Percentiles rank a stretch among this genome's conserved stretches.
Evolutionary conservation across 2,329 filamentous ascomycete species (phyloP).

Genomic region (Eutypella sp.): DNA sequence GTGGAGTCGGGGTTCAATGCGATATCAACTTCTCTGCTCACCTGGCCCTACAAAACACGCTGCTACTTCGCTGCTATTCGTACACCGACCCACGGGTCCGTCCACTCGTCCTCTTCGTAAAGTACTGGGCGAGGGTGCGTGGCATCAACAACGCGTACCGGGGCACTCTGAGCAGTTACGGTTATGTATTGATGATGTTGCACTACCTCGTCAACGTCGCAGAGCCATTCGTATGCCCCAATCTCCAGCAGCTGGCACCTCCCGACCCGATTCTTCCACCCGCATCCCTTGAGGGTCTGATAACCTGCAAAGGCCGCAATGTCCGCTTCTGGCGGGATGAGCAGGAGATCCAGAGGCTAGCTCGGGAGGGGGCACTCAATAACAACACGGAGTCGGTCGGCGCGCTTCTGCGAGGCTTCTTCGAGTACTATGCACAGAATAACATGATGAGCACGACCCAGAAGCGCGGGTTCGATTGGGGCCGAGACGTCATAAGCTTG

Average conservation of each 20-base stretch:
- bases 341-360: constrained; percentile 58
- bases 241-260: constrained; percentile 60
- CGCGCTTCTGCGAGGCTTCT: constrained; percentile 73
- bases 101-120: constrained; percentile 78
- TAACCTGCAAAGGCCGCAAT: constrained; percentile 58
- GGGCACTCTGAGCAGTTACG: constrained; percentile 83
- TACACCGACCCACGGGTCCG: constrained; percentile 72
- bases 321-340: constrained; percentile 78
- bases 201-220: constrained; percentile 85
- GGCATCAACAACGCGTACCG: constrained; percentile 84
- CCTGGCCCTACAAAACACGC: constrained; percentile 77
- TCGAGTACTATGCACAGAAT: constrained; percentile 74
- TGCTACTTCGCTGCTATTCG: constrained; percentile 77
- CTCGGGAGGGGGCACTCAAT: constrained; percentile 54
- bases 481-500: constrained; percentile 71
- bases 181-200: constrained; percentile 86
- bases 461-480: constrained; percentile 70
- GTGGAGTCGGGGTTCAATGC: constrained; percentile 75
- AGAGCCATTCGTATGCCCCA: constrained; percentile 76
- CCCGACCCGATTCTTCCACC: constrained; percentile 32
- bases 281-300: constrained; percentile 33
- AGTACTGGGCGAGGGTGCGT: constrained; percentile 82
- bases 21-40: constrained; percentile 90
- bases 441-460: constrained; percentile 46
- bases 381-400: constrained; percentile 67